Conservation (phyloP, 306 rosid species). For the Lathyrus sativus region DNA sequence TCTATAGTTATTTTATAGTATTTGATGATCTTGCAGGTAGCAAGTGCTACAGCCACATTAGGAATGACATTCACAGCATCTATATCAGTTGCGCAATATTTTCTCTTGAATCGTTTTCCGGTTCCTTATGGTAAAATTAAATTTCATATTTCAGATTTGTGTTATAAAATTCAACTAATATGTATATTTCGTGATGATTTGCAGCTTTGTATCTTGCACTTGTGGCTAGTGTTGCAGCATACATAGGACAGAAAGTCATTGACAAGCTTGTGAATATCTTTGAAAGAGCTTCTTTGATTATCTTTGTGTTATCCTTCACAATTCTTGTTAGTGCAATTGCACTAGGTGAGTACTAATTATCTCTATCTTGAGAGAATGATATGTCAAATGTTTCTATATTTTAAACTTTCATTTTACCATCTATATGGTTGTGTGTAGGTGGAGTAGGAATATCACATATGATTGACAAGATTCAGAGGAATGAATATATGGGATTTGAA, state of each 20-base stretch:
- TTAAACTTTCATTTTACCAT: too few relatives aligned
- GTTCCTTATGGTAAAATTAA: slow-evolving; percentile 66
- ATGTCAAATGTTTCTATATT: too few relatives aligned
- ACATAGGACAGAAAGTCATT: slow-evolving; percentile 66
- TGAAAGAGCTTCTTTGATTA: slow-evolving; percentile 75
- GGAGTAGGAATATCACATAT: slow-evolving; percentile 72
- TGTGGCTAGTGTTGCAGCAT: neutral
- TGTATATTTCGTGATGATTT: slow-evolving; percentile 20
- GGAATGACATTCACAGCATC: slow-evolving; percentile 86
- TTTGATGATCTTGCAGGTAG: slow-evolving; percentile 52
- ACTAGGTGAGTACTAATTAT: slow-evolving; percentile 30
- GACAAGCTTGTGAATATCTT: slow-evolving; percentile 54
- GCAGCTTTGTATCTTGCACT: slow-evolving; percentile 46
- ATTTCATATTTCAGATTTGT: neutral
- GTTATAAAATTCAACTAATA: neutral
- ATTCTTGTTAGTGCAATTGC: slow-evolving; percentile 33
- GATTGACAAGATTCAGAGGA: slow-evolving; percentile 45
- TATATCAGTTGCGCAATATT: slow-evolving; percentile 81
- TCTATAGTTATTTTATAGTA: neutral
- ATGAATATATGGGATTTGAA: slow-evolving; percentile 78
- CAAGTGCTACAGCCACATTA: slow-evolving; percentile 85
- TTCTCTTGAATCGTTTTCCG: slow-evolving; percentile 78
- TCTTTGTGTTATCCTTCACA: slow-evolving; percentile 46
- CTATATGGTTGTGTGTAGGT: slow-evolving; percentile 16
- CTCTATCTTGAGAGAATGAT: too few relatives aligned